Base-by-base conservation (phyloP, 139 green algal species). In the Nannochloris sp. region DNA sequence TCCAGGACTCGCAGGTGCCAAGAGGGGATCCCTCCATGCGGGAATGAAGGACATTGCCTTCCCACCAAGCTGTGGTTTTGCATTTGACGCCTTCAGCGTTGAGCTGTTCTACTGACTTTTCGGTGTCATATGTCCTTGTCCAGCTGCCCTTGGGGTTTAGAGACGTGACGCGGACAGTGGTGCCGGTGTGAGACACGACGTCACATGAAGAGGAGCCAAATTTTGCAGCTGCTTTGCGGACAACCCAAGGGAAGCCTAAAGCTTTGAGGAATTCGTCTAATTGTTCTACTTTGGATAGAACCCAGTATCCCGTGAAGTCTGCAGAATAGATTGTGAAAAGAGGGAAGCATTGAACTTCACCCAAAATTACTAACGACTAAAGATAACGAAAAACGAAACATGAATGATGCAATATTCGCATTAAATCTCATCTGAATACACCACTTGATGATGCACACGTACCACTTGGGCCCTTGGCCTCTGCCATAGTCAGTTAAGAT, bases 221-320 rank as follows among this genome's bases (percentile, higher is more conserved):
- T 48, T 60, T 65, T 36, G 67, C 35, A 9, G 65, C 65, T 12
- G 71, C 71, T 51, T 59, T 70, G 24, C 68, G 19, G 23, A 75
- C 67, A 8, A 75, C 54, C 67, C 73, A 80, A 39, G 71, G 71
- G 32, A 78, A 61, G n/a, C 71, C 71, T 24, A 68, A 25, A 15
- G 38, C 54, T 10, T 39, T 55, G 6, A 75, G 38, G n/a, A 75
- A 80, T 30, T 68, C 61, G 45, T 80, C 67, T 15, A 80, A 64
- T 23, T 64, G 35, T 29, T 80, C 65, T n/a, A 33, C 53, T 29
- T 54, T 68, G 35, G 47, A 47, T 27, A 71, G 34, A 13, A 58
- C 23, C 73, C 73, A 80, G 45, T 75, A 80, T 24, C 73, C 73
- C 0, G 73, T 60, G 39, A 75, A 75, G 13, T 72, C 67, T 68